phyloP scores from a whole-genome alignment of 139 green algal genomes.

The Trebouxia sp. region DNA sequence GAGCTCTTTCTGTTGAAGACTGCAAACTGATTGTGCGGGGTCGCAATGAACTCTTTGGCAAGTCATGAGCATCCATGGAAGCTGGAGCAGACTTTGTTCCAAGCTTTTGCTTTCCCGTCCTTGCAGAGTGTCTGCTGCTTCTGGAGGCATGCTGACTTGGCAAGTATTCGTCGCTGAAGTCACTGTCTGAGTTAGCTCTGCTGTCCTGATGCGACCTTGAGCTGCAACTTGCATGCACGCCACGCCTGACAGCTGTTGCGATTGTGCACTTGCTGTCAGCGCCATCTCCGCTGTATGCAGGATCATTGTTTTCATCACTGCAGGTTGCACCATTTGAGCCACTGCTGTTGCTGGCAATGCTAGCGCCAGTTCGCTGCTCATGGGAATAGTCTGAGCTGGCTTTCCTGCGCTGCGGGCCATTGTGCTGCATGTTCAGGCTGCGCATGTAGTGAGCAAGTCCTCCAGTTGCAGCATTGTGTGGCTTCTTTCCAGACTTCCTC shows the following conservation, averaged over 20 bases:
- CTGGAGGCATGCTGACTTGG: background rate
- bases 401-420: background rate
- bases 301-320: slow-evolving; percentile 4
- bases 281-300: background rate
- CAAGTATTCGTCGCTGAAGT: background rate
- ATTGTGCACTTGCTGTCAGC: background rate
- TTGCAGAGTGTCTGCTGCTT: background rate
- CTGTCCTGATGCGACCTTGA: too few species aligned
- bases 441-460: slow-evolving; percentile 2
- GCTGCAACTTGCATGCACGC: too few species aligned
- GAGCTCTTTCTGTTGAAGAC: background rate
- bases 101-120: background rate
- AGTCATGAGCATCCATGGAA: too few species aligned
- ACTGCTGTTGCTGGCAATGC: background rate
- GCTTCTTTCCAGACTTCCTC: slow-evolving; percentile 40
- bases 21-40: background rate
- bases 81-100: background rate
- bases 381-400: background rate
- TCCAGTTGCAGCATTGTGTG: background rate
- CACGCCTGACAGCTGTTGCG: background rate
- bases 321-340: background rate
- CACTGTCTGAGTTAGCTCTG: background rate
- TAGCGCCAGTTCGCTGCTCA: background rate
- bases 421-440: background rate
- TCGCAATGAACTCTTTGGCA: background rate